These are phyloP conservation scores for Xanthoconium separans DNA, from an alignment of 1,284 basidiomycete species.

Conservation along the genomic window DNA sequence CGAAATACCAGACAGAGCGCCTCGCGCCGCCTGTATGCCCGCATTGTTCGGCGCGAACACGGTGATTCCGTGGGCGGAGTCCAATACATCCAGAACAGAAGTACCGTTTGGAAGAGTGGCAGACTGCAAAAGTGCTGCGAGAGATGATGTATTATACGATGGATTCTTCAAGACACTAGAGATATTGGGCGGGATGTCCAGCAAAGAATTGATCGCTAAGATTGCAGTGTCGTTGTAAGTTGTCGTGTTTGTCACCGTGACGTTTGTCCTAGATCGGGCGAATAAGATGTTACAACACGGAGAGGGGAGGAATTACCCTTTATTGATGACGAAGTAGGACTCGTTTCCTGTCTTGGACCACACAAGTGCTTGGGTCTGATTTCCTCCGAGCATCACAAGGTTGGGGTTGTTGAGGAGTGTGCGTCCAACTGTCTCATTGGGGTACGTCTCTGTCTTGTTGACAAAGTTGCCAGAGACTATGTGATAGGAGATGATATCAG, in stretches of 20 bases:
- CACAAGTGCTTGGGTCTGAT: conserved; percentile 60
- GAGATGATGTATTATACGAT: conserved; percentile 23
- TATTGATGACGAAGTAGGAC: conserved; percentile 53
- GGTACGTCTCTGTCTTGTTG: conserved; percentile 40
- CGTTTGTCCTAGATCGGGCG: conserved; percentile 36
- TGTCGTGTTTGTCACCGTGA: conserved; percentile 47
- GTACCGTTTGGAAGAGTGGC: conserved; percentile 24
- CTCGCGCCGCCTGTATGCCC: conserved; percentile 43
- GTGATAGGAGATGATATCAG: conserved; percentile 61
- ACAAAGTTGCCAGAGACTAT: conserved; percentile 55
- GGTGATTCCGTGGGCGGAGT: conserved; percentile 56
- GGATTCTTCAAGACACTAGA: conserved; percentile 40
- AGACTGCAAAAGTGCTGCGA: conserved; percentile 27
- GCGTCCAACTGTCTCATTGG: conserved; percentile 61
- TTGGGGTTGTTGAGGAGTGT: conserved; percentile 54
- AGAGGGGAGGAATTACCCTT: conserved; percentile 39
- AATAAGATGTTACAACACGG: neutral
- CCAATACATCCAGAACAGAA: conserved; percentile 42
- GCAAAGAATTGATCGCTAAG: conserved; percentile 49
- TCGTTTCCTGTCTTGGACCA: conserved; percentile 50
- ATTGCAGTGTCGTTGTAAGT: conserved; percentile 50
- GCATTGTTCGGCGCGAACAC: conserved; percentile 65
- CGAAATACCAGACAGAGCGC: conserved; percentile 36
- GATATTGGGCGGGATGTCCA: conserved; percentile 56
- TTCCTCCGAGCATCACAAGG: conserved; percentile 53